Evolutionary conservation across 805 yeast species (phyloP).

Genomic region (Candida nitratophila): DNA sequence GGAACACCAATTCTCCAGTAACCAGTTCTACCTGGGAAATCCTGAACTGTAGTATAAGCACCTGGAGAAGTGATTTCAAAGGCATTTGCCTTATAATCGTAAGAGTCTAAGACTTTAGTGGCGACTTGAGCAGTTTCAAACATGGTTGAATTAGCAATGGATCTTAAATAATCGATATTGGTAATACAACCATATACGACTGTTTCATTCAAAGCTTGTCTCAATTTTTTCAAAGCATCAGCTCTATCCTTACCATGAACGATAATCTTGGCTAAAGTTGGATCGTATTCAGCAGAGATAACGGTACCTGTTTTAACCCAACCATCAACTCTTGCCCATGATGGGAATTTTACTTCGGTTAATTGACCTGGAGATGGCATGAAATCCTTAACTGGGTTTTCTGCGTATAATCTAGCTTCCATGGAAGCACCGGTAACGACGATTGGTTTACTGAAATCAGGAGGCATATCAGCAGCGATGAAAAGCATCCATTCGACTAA

Average conservation of each 20-base stretch:
- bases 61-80: conserved; percentile 86
- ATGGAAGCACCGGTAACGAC: conserved; percentile 79
- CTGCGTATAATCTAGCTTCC: conserved; percentile 96
- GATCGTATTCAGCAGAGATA: conserved; percentile 90
- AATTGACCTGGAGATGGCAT: conserved; percentile 95
- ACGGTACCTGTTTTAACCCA: conserved; percentile 90
- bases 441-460: conserved; percentile 59
- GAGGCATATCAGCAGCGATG: conserved; percentile 86
- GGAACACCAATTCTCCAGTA: conserved; percentile 93
- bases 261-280: conserved; percentile 92
- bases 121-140: conserved; percentile 78
- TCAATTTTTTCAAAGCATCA: conserved; percentile 74
- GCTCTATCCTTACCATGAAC: conserved; percentile 87
- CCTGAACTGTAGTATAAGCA: conserved; percentile 94
- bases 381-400: conserved; percentile 92
- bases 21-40: conserved; percentile 86
- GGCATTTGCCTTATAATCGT: conserved; percentile 72
- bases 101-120: conserved; percentile 82
- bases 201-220: conserved; percentile 80
- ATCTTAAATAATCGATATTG: conserved; percentile 81
- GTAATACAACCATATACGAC: conserved; percentile 83
- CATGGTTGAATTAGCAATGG: conserved; percentile 78
- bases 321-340: conserved; percentile 88
- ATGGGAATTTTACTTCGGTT: conserved; percentile 78
- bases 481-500: conserved; percentile 95